Evolutionary conservation across 768 basidiomycete genomes (phyloP).

Genomic region (Lactarius akahatsu): DNA sequence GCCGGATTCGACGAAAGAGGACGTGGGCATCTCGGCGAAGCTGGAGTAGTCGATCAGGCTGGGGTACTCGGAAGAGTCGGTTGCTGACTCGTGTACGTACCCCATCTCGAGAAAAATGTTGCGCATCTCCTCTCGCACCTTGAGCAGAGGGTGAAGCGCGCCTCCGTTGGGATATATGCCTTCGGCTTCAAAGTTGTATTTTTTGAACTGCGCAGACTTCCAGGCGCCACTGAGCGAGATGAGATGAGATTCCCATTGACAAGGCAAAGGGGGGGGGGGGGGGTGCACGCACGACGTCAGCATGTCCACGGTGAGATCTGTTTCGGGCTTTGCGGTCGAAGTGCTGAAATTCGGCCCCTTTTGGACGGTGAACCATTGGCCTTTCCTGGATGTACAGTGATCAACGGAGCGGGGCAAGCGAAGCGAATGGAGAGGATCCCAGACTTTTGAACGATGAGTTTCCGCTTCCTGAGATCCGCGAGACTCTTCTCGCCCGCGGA

Average conservation of each 20-base stretch:
- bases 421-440: background rate
- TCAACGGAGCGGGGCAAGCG: background rate
- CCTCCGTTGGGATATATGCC: constrained; percentile 88
- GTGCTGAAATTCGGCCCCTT: constrained; percentile 89
- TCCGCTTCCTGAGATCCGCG: constrained; percentile 88
- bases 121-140: constrained; percentile 96
- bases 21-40: constrained; percentile 98
- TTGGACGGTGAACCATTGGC: constrained; percentile 87
- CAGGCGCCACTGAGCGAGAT: constrained; percentile 70
- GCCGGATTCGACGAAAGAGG: constrained; percentile 92
- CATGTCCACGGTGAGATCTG: constrained; percentile 96
- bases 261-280: background rate
- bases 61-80: background rate
- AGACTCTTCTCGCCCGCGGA: constrained; percentile 76
- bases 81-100: constrained; percentile 45
- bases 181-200: constrained; percentile 98
- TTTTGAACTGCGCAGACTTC: constrained; percentile 93
- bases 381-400: constrained; percentile 60
- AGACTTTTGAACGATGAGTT: constrained; percentile 82
- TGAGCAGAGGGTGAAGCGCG: constrained; percentile 92
- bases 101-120: constrained; percentile 99
- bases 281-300: constrained; percentile 78
- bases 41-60: constrained; percentile 45
- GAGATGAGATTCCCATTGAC: background rate
- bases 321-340: constrained; percentile 89